Percentiles rank a stretch among this genome's conserved stretches.
These are phyloP conservation scores for Colletotrichum godetiae DNA, from an alignment of 2,329 filamentous ascomycete genomes.

Conservation along the genomic window DNA sequence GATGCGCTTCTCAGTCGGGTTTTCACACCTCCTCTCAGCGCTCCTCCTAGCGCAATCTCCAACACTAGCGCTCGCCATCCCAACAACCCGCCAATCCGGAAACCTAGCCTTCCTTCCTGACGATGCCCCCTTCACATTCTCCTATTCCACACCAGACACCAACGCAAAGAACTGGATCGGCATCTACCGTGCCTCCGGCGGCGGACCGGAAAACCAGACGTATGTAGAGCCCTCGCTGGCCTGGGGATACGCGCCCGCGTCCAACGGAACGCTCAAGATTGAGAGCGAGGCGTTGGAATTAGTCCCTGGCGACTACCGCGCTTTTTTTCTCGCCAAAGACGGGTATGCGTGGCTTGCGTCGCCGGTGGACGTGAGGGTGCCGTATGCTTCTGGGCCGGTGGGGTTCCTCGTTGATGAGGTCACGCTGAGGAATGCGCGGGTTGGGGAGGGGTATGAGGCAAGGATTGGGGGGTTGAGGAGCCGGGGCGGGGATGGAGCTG, in stretches of 20 bases:
- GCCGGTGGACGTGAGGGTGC: conserved; percentile 45
- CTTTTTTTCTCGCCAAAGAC: conserved; percentile 49
- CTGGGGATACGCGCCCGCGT: conserved; percentile 47
- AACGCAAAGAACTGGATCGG: conserved; percentile 51
- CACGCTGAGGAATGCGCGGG: conserved; percentile 50
- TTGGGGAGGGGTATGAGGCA: conserved; percentile 46
- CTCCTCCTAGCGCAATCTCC: neutral
- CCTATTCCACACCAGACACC: conserved; percentile 45
- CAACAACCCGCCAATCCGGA: neutral
- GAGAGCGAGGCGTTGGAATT: conserved; percentile 39
- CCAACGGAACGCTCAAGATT: conserved; percentile 43
- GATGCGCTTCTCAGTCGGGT: neutral
- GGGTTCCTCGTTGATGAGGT: conserved; percentile 44
- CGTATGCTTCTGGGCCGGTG: conserved; percentile 20
- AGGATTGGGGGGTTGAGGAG: conserved; percentile 47
- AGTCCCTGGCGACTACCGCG: conserved; percentile 47
- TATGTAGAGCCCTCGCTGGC: conserved; percentile 43
- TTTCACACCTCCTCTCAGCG: neutral
- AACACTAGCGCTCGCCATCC: neutral
- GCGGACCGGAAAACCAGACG: conserved; percentile 47
- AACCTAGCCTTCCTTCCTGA: neutral
- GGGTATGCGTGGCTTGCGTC: conserved; percentile 50
- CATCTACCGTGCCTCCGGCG: conserved; percentile 46
- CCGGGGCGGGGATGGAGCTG: conserved; percentile 38
- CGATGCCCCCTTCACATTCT: conserved; percentile 44